Percentiles rank a stretch among this genome's conserved stretches.
Conservation (phyloP, 1,139 yeast genomes). For the Debaryomyces coudertii region DNA sequence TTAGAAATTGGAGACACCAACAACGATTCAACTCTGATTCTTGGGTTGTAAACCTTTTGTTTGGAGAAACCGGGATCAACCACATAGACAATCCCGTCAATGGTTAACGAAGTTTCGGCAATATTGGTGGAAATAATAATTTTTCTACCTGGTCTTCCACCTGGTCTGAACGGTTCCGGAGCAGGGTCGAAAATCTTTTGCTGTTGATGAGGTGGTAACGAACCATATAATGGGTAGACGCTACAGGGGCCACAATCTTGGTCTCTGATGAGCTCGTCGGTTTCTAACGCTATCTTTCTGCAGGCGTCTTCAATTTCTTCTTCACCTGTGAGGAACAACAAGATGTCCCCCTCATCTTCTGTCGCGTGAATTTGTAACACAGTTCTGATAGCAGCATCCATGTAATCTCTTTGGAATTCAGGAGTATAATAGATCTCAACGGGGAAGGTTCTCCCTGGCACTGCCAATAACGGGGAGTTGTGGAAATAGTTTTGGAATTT, state of each 20-base stretch:
- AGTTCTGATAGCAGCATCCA: conserved; percentile 93
- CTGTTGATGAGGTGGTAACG: conserved; percentile 94
- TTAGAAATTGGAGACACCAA: conserved; percentile 95
- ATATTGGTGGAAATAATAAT: conserved; percentile 93
- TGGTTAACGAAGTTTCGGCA: conserved; percentile 97
- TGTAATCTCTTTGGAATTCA: conserved; percentile 90
- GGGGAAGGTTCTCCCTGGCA: conserved; percentile 97
- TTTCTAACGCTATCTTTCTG: conserved; percentile 82
- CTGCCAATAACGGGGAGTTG: conserved; percentile 91
- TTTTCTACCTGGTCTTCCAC: conserved; percentile 90
- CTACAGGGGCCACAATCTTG: conserved; percentile 85
- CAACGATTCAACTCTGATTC: conserved; percentile 92
- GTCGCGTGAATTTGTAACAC: conserved; percentile 96
- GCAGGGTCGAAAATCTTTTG: conserved; percentile 93
- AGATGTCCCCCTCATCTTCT: conserved; percentile 90
- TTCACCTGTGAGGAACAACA: conserved; percentile 92
- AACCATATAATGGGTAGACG: conserved; percentile 93
- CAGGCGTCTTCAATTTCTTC: conserved; percentile 98
- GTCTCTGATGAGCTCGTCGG: conserved; percentile 85
- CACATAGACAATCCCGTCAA: conserved; percentile 96
- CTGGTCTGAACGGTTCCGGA: conserved; percentile 60
- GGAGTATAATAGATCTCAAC: conserved; percentile 97
- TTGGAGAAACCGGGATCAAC: conserved; percentile 98
- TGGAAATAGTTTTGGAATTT: conserved; percentile 89
- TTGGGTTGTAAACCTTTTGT: conserved; percentile 95